Conservation (phyloP, 768 basidiomycete genomes). For the Lactarius pseudohatsudake region DNA sequence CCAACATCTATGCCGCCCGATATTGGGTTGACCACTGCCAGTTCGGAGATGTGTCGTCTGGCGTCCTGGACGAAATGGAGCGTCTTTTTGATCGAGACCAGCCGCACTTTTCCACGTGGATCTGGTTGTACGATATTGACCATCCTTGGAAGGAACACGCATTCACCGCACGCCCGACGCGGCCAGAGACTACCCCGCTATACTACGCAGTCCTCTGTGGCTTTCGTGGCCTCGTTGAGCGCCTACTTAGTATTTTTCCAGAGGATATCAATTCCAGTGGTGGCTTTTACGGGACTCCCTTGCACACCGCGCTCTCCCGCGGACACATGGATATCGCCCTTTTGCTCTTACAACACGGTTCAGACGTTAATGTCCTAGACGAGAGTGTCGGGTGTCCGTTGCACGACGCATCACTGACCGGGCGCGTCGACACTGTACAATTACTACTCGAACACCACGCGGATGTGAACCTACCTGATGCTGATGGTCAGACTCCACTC, state of each 20-base stretch:
- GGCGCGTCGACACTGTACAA: background rate
- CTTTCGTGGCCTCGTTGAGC: background rate
- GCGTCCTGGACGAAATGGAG: background rate
- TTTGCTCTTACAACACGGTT: background rate
- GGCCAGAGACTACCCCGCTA: background rate
- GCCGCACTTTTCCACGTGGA: background rate
- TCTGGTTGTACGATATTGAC: background rate
- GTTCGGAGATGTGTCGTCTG: background rate
- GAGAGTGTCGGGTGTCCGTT: background rate
- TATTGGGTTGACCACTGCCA: background rate
- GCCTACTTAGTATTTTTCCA: background rate
- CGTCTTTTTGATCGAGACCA: background rate
- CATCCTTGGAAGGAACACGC: background rate
- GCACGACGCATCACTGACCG: background rate
- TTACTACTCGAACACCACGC: background rate
- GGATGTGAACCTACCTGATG: background rate
- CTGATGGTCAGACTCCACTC: background rate
- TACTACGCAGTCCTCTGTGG: conserved; percentile 2
- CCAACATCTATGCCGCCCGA: background rate
- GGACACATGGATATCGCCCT: background rate
- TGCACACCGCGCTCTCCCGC: background rate
- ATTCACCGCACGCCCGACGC: background rate
- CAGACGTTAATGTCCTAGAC: background rate
- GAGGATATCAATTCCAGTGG: background rate
- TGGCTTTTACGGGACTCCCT: background rate